Conservation (phyloP, 305 asterid genomes). For the Lippia alba region DNA sequence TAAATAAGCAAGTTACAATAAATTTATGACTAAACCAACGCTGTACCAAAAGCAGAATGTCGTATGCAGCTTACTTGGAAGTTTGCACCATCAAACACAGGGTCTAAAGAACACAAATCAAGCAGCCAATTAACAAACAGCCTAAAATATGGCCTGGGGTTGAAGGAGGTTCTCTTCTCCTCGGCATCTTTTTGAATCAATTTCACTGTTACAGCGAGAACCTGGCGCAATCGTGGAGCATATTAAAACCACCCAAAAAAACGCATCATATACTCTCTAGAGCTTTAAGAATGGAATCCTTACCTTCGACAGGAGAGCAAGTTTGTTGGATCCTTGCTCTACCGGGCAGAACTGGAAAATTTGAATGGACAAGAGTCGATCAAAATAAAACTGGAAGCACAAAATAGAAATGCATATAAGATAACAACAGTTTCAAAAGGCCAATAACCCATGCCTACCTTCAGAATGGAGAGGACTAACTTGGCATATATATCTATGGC, state of each 20-base stretch:
- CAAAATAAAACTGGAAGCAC: slow-evolving; percentile 13
- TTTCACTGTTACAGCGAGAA: slow-evolving; percentile 85
- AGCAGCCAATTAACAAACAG: slow-evolving; percentile 86
- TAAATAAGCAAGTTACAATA: slow-evolving; percentile 5
- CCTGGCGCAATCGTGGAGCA: slow-evolving; percentile 49
- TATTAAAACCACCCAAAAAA: slow-evolving; percentile 32
- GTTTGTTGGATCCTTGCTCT: slow-evolving; percentile 79
- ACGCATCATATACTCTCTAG: slow-evolving; percentile 1
- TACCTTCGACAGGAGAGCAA: slow-evolving; percentile 88
- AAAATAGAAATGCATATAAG: neutral
- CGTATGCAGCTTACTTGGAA: slow-evolving; percentile 66
- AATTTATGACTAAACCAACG: slow-evolving; percentile 6
- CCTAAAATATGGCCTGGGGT: slow-evolving; percentile 95
- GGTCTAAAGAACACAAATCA: slow-evolving; percentile 90
- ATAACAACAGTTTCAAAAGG: neutral
- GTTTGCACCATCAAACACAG: slow-evolving; percentile 91
- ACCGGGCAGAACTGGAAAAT: slow-evolving; percentile 73
- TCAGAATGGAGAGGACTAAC: slow-evolving; percentile 81
- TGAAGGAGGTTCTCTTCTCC: slow-evolving; percentile 72
- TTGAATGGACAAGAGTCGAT: slow-evolving; percentile 35
- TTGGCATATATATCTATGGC: slow-evolving; percentile 94
- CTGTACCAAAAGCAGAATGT: neutral
- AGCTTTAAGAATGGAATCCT: slow-evolving; percentile 17
- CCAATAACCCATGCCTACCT: slow-evolving; percentile 55
- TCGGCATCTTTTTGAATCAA: slow-evolving; percentile 83